Evolutionary conservation across 2,329 filamentous ascomycete species (phyloP), one percentile per base, ranked within the genome.

Genomic region (Pestalotiopsis sp.): DNA sequence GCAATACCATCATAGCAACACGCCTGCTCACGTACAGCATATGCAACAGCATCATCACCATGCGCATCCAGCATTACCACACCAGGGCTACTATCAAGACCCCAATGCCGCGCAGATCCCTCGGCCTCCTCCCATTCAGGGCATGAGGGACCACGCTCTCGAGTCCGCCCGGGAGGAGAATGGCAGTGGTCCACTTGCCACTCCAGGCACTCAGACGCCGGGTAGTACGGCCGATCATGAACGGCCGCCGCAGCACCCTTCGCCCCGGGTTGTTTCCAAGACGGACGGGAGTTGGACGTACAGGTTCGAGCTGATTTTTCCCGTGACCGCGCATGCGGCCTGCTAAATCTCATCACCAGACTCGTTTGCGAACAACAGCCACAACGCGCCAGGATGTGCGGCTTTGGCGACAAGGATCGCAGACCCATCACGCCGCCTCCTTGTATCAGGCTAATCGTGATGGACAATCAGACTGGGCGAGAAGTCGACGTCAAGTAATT

Each of bases 351-450:
- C n/a, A 20, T 9, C 27, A 25, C 9, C 61, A 92, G 90, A 71
- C 87, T 97, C 65, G 85, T 91, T 73, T 94, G 98, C 70, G 90
- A 93, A 73, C 96, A 99, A 83, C 94, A 98, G 80, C 96, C 96
- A 65, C 87, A 94, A 75, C 90, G 96, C 75, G 96, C 96, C 73
- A 93, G 96, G 71, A 98, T 98, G 96, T 99, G 96, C 83, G 96
- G 96, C 7, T 99, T 98, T 83, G 96, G 96, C 71, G 96, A 99
- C 84, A 99, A 98, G 93, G 96, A 99, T 80, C 93, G 96, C 72
- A 89, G 96, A 72, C 96, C 96, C 31, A 98, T 99, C 75, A 98
- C 96, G 36, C 95, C 96, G 14, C 96, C 96, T 25, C 95, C 96
- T 3, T 98, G 95, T 80, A 92, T 98, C 66, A 89, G 92, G 72